Conservation (phyloP, 192 early-diverging fungal species). For the Globomyces pollinis-pini region DNA sequence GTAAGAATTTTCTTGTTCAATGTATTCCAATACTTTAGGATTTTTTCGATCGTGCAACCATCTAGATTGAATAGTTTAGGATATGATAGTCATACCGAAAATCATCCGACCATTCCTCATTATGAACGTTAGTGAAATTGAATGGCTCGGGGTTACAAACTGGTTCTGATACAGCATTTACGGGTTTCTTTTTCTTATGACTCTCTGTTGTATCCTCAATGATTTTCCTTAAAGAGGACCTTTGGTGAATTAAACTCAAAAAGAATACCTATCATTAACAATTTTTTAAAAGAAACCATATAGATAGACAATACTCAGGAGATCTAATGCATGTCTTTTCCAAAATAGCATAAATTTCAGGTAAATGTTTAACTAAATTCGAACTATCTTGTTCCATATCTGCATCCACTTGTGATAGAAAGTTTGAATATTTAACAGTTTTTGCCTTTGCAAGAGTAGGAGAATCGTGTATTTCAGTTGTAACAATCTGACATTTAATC, state of each 20-base stretch:
- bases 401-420: background rate
- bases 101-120: constrained; percentile 45
- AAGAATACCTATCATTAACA: too few species aligned
- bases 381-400: background rate
- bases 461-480: too few species aligned
- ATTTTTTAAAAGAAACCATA: background rate
- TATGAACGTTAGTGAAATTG: constrained; percentile 37
- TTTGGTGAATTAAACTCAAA: too few species aligned
- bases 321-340: background rate
- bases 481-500: too few species aligned
- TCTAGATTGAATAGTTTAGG: too few species aligned
- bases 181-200: background rate
- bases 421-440: too few species aligned
- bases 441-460: too few species aligned
- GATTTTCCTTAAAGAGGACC: too few species aligned
- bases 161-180: constrained; percentile 13
- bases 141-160: constrained; percentile 19
- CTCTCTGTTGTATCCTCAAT: background rate
- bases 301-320: background rate
- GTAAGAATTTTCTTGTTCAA: constrained; percentile 49
- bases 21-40: constrained; percentile 48
- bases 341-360: background rate
- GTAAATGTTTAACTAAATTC: background rate
- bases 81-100: too few species aligned
- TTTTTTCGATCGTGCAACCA: constrained; percentile 49